These are phyloP conservation scores for Claviceps sp. DNA, from an alignment of 2,329 filamentous ascomycete species.

Conservation along the genomic window DNA sequence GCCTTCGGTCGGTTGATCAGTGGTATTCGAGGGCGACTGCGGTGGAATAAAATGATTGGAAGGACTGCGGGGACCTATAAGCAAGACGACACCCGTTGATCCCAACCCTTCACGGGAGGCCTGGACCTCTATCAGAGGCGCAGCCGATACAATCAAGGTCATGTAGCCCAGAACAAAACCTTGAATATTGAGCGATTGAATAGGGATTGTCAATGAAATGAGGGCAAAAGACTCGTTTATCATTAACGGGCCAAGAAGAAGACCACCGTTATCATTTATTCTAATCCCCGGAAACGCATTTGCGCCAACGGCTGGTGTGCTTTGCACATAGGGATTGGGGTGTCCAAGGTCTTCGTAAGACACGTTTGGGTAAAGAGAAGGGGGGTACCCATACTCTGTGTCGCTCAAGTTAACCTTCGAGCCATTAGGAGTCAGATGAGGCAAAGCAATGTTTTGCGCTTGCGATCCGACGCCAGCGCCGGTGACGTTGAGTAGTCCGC, in stretches of 20 bases:
- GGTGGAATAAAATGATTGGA: constrained; percentile 50
- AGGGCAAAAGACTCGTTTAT: constrained; percentile 63
- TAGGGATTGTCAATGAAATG: constrained; percentile 67
- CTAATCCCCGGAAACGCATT: constrained; percentile 35
- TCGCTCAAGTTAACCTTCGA: constrained; percentile 47
- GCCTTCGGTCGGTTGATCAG: constrained; percentile 24
- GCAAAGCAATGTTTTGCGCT: constrained; percentile 40
- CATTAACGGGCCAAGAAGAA: constrained; percentile 65
- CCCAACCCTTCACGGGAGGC: constrained; percentile 57
- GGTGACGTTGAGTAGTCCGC: constrained; percentile 53
- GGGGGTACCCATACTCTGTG: constrained; percentile 51
- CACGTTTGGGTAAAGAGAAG: constrained; percentile 64
- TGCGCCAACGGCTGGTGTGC: constrained; percentile 30
- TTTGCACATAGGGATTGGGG: constrained; percentile 26
- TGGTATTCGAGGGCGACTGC: constrained; percentile 32
- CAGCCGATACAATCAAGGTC: constrained; percentile 61
- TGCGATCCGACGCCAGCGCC: constrained; percentile 22
- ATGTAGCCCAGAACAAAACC: constrained; percentile 67
- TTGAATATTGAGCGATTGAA: constrained; percentile 45
- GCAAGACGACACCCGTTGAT: constrained; percentile 52
- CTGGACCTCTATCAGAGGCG: constrained; percentile 47
- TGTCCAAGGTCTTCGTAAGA: constrained; percentile 41
- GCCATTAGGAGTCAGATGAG: constrained; percentile 46
- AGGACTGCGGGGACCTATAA: constrained; percentile 52
- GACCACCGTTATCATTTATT: constrained; percentile 37